phyloP scores from a whole-genome alignment of 208 protist genomes.

The Crithidia fasciculata region DNA sequence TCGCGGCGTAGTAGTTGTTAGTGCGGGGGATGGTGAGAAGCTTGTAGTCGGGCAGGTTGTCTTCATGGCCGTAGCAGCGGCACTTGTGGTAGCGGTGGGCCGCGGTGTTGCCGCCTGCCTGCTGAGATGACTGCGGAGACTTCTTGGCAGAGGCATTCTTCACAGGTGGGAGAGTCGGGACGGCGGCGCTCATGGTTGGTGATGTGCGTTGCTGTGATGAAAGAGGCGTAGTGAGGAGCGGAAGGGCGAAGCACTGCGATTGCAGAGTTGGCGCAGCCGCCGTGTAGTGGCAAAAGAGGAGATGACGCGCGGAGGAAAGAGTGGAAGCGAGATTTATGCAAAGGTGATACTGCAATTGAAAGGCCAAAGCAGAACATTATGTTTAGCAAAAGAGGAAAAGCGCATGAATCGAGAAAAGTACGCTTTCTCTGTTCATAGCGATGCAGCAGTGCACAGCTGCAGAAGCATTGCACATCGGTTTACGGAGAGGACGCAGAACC shows the following conservation, averaged over 20 bases:
- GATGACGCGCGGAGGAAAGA: too few relatives aligned
- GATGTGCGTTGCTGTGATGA: not conserved
- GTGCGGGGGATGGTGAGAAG: slow-evolving; percentile 70
- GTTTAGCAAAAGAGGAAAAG: too few relatives aligned
- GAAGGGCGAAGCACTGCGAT: not conserved
- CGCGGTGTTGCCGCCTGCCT: slow-evolving; percentile 9
- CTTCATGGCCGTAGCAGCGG: slow-evolving; percentile 62
- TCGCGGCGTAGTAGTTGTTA: slow-evolving; percentile 81
- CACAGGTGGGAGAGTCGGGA: slow-evolving; percentile 20
- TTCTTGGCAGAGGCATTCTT: slow-evolving; percentile 18
- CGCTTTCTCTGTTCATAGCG: too few relatives aligned
- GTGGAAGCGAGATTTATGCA: too few relatives aligned
- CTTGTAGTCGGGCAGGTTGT: slow-evolving; percentile 71
- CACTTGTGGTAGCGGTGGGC: slow-evolving; percentile 49
- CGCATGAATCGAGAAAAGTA: too few relatives aligned
- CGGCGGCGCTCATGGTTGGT: slow-evolving; percentile 14
- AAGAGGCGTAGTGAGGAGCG: not conserved
- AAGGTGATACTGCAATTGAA: too few relatives aligned
- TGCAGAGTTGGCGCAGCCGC: too few relatives aligned
- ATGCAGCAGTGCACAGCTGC: too few relatives aligned
- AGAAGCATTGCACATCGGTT: too few relatives aligned
- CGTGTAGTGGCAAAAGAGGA: too few relatives aligned
- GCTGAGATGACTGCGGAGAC: slow-evolving; percentile 7
- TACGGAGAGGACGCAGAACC: too few relatives aligned
- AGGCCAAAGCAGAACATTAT: too few relatives aligned